Percentiles rank a stretch among this genome's conserved stretches.
These are phyloP conservation scores for Quercus glauca DNA, from an alignment of 306 rosid species.

Conservation along the genomic window DNA sequence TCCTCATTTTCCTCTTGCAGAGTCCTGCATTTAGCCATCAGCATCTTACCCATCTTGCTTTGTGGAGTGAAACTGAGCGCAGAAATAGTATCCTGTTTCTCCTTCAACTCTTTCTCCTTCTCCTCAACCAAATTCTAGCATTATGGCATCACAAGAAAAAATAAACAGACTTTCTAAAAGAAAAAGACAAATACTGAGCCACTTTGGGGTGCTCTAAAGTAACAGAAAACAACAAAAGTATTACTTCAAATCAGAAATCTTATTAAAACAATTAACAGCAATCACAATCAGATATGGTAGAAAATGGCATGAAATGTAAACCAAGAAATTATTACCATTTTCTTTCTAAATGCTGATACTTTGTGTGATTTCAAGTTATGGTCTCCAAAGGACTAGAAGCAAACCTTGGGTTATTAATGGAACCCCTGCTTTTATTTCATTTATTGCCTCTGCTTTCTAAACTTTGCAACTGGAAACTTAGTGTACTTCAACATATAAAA, in stretches of 20 bases:
- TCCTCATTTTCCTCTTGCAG: slow-evolving; percentile 98
- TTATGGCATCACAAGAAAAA: slow-evolving; percentile 1
- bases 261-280: not conserved
- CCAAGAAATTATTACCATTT: too few species aligned
- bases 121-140: slow-evolving; percentile 82
- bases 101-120: slow-evolving; percentile 81
- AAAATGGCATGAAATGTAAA: not conserved
- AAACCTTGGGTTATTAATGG: too few species aligned
- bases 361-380: too few species aligned
- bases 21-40: slow-evolving; percentile 94
- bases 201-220: not conserved
- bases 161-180: not conserved
- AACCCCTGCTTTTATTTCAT: too few species aligned
- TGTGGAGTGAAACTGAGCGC: slow-evolving; percentile 86
- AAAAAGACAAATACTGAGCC: not conserved
- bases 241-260: not conserved
- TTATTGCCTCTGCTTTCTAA: too few species aligned
- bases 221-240: not conserved
- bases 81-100: slow-evolving; percentile 80
- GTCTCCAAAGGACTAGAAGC: too few species aligned
- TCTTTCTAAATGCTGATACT: too few species aligned
- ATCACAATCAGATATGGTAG: not conserved
- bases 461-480: too few species aligned
- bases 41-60: slow-evolving; percentile 94
- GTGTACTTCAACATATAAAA: too few species aligned